phyloP scores from a whole-genome alignment of 1,284 basidiomycete genomes.

The Fomitopsis schrenkii region DNA sequence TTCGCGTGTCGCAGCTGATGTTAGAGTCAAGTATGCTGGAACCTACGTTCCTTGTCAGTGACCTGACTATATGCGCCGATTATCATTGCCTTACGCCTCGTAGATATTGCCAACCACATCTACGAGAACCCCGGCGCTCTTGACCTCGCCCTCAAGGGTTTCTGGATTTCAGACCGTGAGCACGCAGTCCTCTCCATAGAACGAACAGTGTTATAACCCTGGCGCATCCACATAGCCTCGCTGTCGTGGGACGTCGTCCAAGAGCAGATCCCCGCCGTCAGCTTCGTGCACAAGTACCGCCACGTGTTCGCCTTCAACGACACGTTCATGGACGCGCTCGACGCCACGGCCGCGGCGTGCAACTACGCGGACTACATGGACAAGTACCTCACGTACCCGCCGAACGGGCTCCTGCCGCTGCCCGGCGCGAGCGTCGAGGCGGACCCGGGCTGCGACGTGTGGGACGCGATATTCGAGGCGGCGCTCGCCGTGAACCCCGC shows the following conservation, averaged over 20 bases:
- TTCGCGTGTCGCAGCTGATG: not conserved
- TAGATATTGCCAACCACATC: conserved; percentile 74
- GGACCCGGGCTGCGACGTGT: conserved; percentile 58
- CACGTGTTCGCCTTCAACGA: conserved; percentile 67
- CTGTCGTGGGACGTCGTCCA: conserved; percentile 60
- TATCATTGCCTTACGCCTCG: not conserved
- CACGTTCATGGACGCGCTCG: conserved; percentile 56
- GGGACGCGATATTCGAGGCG: conserved; percentile 57
- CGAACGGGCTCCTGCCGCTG: conserved; percentile 55
- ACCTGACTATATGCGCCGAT: not conserved
- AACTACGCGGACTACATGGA: conserved; percentile 61
- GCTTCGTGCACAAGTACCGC: conserved; percentile 68
- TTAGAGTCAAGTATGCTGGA: conserved; percentile 45
- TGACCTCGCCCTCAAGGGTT: conserved; percentile 58
- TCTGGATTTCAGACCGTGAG: conserved; percentile 72
- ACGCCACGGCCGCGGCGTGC: conserved; percentile 50
- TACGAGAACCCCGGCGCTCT: conserved; percentile 51
- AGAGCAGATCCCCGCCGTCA: conserved; percentile 62
- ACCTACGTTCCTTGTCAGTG: conserved; percentile 57
- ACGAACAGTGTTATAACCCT: not conserved
- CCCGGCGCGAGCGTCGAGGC: conserved; percentile 44
- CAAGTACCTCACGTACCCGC: conserved; percentile 64
- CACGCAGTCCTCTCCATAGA: not conserved
- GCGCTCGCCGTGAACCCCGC: conserved; percentile 65
- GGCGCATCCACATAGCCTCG: conserved; percentile 33